Evolutionary conservation across 2,329 filamentous ascomycete species (phyloP), one percentile per base, ranked within the genome.

Genomic region (Cryphonectria japonica): DNA sequence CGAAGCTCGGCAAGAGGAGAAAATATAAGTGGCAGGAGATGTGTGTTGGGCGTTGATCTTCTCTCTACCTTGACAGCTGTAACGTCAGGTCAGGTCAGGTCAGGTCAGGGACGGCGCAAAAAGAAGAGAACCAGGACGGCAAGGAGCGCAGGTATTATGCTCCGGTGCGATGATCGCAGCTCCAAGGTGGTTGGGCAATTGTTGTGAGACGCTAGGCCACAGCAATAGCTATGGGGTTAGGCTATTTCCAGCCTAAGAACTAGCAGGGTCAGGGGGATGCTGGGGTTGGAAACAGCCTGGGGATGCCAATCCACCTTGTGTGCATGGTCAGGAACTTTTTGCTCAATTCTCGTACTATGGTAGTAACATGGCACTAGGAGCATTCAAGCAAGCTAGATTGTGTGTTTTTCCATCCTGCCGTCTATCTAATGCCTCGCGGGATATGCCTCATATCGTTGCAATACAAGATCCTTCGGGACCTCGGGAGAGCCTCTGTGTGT

Each of bases 171-270:
- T 60, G 52, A 67, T 59, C 65, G 65, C 65, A 67, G 65, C 52
- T 59, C 59, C 32, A 54, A 52, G 41, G 54, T 67, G 66, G 54
- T 61, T 60, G 66, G 66, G 66, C 26, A 60, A 61, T 60, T 67
- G 52, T 43, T 67, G 26, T 60, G 66, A 50, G 66, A 61, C 54
- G 54, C 66, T 67, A 46, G 54, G 50, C 50, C 32, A 57, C 64
- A 66, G 64, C 64, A 54, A 59, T 66, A 61, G 54, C 66, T 32
- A 60, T 43, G n/a, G 67, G 32, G 59, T 68, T 68, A 68, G 67
- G 41, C 67, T 68, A 63, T 63, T 68, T 43, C 43, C n/a, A 32
- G 67, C 57, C 67, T 68, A 68, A 68, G 67, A 63, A n/a, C 43
- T 37, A 46, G n/a, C 39, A 50, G 39, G 54, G 66, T n/a, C 34